These are phyloP conservation scores for Mycocalia duriaeana DNA, from an alignment of 1,284 basidiomycete genomes.

Conservation along the genomic window DNA sequence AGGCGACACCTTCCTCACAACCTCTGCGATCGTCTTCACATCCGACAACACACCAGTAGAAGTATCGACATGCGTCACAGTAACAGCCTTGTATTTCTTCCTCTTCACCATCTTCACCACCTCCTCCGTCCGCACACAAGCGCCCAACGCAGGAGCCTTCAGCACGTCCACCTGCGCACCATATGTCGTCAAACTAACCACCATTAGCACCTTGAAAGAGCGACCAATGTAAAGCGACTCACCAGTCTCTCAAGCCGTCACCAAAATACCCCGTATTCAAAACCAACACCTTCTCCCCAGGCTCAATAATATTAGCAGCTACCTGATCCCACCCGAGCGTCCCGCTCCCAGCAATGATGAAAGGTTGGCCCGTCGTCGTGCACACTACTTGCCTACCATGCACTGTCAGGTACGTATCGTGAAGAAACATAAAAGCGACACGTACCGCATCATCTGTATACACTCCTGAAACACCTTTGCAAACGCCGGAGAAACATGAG, in stretches of 20 bases:
- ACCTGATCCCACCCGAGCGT: conserved; percentile 93
- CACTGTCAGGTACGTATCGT: too few species aligned
- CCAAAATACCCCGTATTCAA: conserved; percentile 86
- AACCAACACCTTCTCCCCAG: conserved; percentile 75
- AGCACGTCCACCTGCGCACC: conserved; percentile 12
- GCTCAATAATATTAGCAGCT: conserved; percentile 77
- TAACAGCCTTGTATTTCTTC: conserved; percentile 13
- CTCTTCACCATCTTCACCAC: conserved; percentile 9
- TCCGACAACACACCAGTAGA: conserved; percentile 69
- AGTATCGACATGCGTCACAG: conserved; percentile 17
- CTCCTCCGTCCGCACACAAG: conserved; percentile 1
- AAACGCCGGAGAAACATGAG: conserved; percentile 84
- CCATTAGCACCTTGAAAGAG: background rate
- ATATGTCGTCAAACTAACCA: conserved; percentile 12
- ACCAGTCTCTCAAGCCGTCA: conserved; percentile 79
- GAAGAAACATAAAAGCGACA: background rate
- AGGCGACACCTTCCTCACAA: conserved; percentile 72
- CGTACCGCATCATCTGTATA: conserved; percentile 69
- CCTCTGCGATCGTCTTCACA: conserved; percentile 65
- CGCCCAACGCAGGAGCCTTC: conserved; percentile 6
- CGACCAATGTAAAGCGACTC: conserved; percentile 18
- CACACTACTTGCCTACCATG: conserved; percentile 65
- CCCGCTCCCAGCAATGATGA: conserved; percentile 86
- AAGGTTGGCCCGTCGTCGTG: conserved; percentile 67
- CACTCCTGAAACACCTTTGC: conserved; percentile 80